Evolutionary conservation across 805 yeast genomes (phyloP), one percentile per base, ranked within the genome.

Genomic region (Myxozyma melibiosi): DNA sequence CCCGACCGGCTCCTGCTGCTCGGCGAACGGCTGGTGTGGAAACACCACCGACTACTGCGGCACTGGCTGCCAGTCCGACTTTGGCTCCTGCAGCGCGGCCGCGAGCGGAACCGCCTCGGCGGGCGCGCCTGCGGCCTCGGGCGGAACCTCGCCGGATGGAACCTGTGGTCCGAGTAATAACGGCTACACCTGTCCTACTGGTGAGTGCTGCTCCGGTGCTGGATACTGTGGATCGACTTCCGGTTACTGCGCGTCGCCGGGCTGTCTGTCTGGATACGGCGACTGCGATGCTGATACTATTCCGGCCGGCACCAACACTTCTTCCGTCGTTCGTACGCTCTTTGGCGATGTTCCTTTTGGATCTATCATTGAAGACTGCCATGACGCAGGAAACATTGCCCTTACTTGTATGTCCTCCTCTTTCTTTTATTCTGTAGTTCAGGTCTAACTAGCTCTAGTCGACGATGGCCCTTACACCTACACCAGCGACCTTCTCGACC

Each of bases 391-490:
- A 18, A 51, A 57, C 16, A 47, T 57, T 20, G 61, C 61, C 2
- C 14, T 57, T 20, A 48, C 61, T 7, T 57, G 61, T 56, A 35
- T 20, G 57, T 41, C 9, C 13, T 14, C 20, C 30, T 11, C 2
- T 9, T 18, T n/a, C 13, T 14, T 27, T 37, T 11, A 2, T 9
- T 18, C n/a, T 24, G 5, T 24, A n/a, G 20, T 11, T 41, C n/a
- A 22, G 41, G 38, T 24, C 20, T 3, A 31, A 18, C 5, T 49
- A n/a, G 5, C 25, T 25, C 11, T 28, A 56, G 61, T 39, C 30
- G 61, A 57, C 34, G 61, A 57, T 31, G 61, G 61, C 9, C 61
- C 61, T 6, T 53, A 49, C 37, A 25, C 28, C 16, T 57, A 57
- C 39, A 57, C 61, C 5, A 22, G 31, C 38, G 61, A 53, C 28